A percentile compares a stretch with the other conserved stretches of the same genome.
Conservation (phyloP, 352 stramenopile species). For the Phytophthora pisi region DNA sequence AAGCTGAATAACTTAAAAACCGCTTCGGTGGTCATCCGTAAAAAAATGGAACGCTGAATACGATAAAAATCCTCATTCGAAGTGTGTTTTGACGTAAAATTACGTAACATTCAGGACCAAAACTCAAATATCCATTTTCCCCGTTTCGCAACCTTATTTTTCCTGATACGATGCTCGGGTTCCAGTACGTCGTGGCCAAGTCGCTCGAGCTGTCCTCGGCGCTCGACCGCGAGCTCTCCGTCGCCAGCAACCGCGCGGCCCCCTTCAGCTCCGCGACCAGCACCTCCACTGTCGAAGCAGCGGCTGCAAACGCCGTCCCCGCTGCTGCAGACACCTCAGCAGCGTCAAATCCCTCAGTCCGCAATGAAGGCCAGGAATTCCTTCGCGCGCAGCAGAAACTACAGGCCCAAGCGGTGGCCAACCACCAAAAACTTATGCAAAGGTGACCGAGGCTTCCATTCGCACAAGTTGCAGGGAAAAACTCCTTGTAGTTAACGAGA, state of each 20-base stretch:
- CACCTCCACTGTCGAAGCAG: slow-evolving; percentile 8
- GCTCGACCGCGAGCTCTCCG: slow-evolving; percentile 52
- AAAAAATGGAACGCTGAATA: no score
- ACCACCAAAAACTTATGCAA: slow-evolving; percentile 52
- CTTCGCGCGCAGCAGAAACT: slow-evolving; percentile 46
- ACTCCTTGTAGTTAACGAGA: slow-evolving; percentile 8
- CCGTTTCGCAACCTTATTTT: slow-evolving; percentile 1
- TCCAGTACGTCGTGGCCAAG: slow-evolving; percentile 83
- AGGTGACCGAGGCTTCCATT: slow-evolving; percentile 33
- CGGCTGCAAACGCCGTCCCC: slow-evolving; percentile 9
- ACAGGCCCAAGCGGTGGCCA: slow-evolving; percentile 32
- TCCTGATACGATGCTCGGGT: slow-evolving; percentile 48
- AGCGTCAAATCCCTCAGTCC: slow-evolving; percentile 1
- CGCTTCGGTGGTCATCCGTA: no score
- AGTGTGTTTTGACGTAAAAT: no score
- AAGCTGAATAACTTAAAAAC: no score
- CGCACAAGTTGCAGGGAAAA: slow-evolving; percentile 11
- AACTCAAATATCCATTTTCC: slow-evolving; percentile 1
- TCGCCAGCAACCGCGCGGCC: slow-evolving; percentile 19
- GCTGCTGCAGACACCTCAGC: slow-evolving; percentile 7
- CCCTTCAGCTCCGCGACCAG: slow-evolving; percentile 8
- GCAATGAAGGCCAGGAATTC: slow-evolving; percentile 51
- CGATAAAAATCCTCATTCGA: no score
- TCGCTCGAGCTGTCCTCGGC: slow-evolving; percentile 70
- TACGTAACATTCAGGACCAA: no score